Base-by-base conservation (phyloP, 345 rosid species). In the Aquilaria malaccensis region DNA sequence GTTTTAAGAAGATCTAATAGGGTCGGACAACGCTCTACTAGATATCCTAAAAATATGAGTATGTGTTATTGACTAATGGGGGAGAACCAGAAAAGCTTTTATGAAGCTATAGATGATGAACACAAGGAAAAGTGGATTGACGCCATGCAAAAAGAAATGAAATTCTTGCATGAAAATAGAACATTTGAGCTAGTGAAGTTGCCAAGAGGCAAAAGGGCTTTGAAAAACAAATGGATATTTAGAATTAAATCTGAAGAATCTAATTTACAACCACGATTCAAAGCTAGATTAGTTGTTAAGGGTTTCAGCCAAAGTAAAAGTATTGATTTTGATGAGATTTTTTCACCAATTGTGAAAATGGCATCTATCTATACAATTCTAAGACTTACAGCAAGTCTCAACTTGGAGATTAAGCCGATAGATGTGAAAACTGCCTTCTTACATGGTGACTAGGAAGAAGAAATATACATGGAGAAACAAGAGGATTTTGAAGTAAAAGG, bases 311-410 rank as follows among this genome's bases (percentile, higher is more conserved):
- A 64, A 4, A 46, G 30, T 32, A 56, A 30, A 37, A 6, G 32
- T 1, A 33, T 64, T 6, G 47, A 64, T 7, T 31, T 33, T 31
- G 54, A 64, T 10, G 65, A 62, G 30, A 62, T 50, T 49, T 61
- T 46, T 13, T 62, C 57, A 7, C 31, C 4, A 11, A 10, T 64
- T 3, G 47, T 64, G 6, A 49, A 13, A 31, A 50, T 45, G 9
- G 30, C 30, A 0, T 64, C 55, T 7, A 64, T 55, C 2, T 10
- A 11, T 9, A 11, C 49, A 55, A 1, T 56, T 11, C 10, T 46
- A 5, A 50, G 41, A 4, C 13, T 63, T 14, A 50, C 55, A 15
- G 59, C 59, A 33, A 11, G 45, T 30, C 31, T 30, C 47, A n/a
- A 61, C 10, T 31, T 22, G 3, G 14, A 61, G 14, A 13, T 63